Evolutionary conservation across 2,329 filamentous ascomycete species (phyloP), one percentile per base, ranked within the genome.

Genomic region (Tolypocladium sp.): DNA sequence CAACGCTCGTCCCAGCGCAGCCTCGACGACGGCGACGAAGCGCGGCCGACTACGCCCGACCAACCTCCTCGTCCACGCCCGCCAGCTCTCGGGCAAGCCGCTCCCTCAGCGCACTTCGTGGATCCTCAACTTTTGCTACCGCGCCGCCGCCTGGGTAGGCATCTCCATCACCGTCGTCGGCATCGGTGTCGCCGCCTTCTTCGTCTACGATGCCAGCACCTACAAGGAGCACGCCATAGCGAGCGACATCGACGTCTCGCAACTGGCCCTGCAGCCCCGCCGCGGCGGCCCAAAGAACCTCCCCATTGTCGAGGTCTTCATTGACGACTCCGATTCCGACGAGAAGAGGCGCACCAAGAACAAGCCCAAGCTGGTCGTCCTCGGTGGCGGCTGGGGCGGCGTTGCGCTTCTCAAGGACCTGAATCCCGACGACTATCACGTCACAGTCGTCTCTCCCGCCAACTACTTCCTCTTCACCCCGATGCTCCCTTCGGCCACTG

Each of bases 391-490:
- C 52, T 99, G 94, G 94, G 94, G 92, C 58, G 91, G 91, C 67
- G 90, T 99, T 61, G 91, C 93, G 5, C 77, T 99, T 60, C 77
- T 99, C 65, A 99, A 99, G 77, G 88, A 91, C 62, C 76, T 99
- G 63, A 89, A 93, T 62, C 88, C 92, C 0, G 91, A 92, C 15
- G 91, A 97, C 67, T 99, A 97, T 71, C 92, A 99, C 73, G 88
- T 99, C 65, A 97, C 93, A 5, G 89, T 99, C 44, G 88, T 99
- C 51, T 96, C 92, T 15, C 93, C 94, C 0, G 89, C 89, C 41
- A 97, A 97, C 69, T 96, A 97, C 76, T 99, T 99, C 76, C 77
- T 99, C 38, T 99, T 99, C 74, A 99, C 94, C 2, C 94, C 94
- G 0, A 97, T 99, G 92, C 80, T 99, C 51, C 94, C 94, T 2